Base-by-base conservation (phyloP, 352 stramenopile genomes). In the Pythium scleroteichum region DNA sequence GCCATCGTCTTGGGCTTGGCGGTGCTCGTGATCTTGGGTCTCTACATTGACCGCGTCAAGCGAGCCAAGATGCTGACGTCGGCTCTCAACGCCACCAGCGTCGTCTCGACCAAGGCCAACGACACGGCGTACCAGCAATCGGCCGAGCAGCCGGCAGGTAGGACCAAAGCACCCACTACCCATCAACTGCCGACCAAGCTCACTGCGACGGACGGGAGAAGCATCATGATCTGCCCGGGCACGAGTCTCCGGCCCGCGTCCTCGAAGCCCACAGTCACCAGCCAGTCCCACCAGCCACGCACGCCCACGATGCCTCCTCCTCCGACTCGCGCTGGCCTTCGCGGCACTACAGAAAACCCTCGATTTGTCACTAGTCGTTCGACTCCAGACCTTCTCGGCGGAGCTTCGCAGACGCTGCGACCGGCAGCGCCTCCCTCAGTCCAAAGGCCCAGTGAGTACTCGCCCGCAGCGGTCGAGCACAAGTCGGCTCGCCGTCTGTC, bases 41-140 rank as follows among this genome's bases (percentile, higher is more conserved):
- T 44, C 17, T 20, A n/a, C 13, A 44, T 44, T 17, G 38, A 44
- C 13, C 17, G 38, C 13, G 17, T n/a, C 14, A 44, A 44, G 38
- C 13, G 38, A 20, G 13, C 38, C 13, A 44, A 44, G 38, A 57
- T 24, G 22, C 20, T 33, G 4, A 23, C 14, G 5, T 26, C 45
- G 2, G 35, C 38, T 7, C 12, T 48, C 4, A n/a, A 4, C 4
- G 46, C 3, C 3, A 32, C 16, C 19, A 33, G 8, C 5, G 23
- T 48, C 1, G 20, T 39, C 35, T 57, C 35, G 2, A 59, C 52
- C 52, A 59, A 50, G 24, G 52, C 52, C 39, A 50, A 41, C 26
- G 39, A 41, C 39, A 38, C 52, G 17, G 23, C 52, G 5, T 59
- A 59, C 26, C 24, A 50, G 26, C 4, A 59, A n/a, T 39, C 52